Conservation (phyloP, 164 flowering plant genomes). For the Annona cherimola region DNA sequence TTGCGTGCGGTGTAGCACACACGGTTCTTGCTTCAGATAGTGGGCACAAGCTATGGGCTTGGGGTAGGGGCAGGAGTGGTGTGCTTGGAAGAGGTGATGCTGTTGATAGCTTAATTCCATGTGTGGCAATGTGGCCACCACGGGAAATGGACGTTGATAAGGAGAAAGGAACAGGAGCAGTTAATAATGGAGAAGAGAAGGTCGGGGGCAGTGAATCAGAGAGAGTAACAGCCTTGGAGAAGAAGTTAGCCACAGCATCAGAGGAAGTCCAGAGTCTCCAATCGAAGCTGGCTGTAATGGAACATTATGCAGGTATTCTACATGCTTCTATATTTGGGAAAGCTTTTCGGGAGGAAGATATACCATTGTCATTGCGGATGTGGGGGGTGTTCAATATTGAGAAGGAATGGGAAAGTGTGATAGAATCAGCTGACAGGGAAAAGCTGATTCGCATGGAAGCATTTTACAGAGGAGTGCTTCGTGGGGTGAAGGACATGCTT, state of each 20-base stretch:
- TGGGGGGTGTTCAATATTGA: conserved; percentile 53
- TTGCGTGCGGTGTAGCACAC: conserved; percentile 95
- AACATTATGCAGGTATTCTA: conserved; percentile 62
- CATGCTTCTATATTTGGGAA: conserved; percentile 72
- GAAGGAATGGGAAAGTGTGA: conserved; percentile 77
- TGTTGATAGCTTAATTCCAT: conserved; percentile 47
- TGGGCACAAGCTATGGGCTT: conserved; percentile 77
- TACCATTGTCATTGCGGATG: conserved; percentile 45
- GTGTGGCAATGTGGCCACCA: conserved; percentile 68
- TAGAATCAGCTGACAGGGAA: conserved; percentile 59
- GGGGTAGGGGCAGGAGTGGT: conserved; percentile 86
- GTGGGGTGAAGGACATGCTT: conserved; percentile 63
- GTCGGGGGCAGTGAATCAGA: conserved; percentile 15
- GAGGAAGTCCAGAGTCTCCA: conserved; percentile 54
- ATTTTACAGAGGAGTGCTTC: conserved; percentile 67
- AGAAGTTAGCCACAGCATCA: conserved; percentile 38
- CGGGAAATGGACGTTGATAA: conserved; percentile 39
- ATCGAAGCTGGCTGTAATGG: conserved; percentile 54
- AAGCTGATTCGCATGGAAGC: conserved; percentile 56
- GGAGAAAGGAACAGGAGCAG: conserved; percentile 16
- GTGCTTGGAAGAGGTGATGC: conserved; percentile 70
- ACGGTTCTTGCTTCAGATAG: conserved; percentile 55
- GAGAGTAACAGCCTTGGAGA: conserved; percentile 31
- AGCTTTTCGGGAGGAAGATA: conserved; percentile 57
- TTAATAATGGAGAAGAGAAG: conserved; percentile 6